phyloP scores from a whole-genome alignment of 257 asterid species.

The Fraxinus excelsior region DNA sequence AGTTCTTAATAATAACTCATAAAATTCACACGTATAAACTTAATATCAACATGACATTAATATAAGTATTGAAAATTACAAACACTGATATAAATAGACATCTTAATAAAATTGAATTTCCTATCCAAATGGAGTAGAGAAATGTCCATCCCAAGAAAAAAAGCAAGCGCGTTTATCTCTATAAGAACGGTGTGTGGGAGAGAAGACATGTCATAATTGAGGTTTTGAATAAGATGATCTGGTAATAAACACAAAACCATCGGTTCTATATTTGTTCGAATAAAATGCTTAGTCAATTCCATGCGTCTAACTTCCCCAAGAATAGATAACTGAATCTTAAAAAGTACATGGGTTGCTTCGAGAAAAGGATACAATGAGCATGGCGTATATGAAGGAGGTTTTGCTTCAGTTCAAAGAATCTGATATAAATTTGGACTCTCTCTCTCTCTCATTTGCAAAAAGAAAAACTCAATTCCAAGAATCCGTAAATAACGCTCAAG shows the following conservation, averaged over 20 bases:
- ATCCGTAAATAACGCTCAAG: slow-evolving; percentile 45
- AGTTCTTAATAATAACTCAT: too few relatives aligned
- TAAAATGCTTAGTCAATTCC: too few relatives aligned
- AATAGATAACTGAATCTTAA: neutral
- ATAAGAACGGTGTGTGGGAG: too few relatives aligned
- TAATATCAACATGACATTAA: neutral
- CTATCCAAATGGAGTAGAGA: neutral
- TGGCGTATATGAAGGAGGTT: slow-evolving; percentile 7
- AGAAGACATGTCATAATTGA: too few relatives aligned
- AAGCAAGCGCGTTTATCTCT: neutral
- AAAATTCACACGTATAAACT: too few relatives aligned
- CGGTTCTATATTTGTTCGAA: too few relatives aligned
- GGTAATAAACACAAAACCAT: too few relatives aligned
- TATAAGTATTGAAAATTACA: neutral
- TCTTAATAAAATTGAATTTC: neutral
- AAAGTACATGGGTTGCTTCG: neutral
- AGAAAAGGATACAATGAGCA: neutral
- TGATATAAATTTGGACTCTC: neutral
- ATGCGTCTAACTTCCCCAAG: neutral
- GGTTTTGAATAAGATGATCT: too few relatives aligned
- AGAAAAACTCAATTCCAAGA: slow-evolving; percentile 29
- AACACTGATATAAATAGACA: neutral
- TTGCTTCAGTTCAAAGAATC: slow-evolving; percentile 45
- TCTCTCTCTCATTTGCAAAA: neutral
- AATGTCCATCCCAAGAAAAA: neutral